A percentile compares a stretch with the other conserved stretches of the same genome.
Evolutionary conservation across 306 rosid species (phyloP).

Genomic region (Quercus variabilis): DNA sequence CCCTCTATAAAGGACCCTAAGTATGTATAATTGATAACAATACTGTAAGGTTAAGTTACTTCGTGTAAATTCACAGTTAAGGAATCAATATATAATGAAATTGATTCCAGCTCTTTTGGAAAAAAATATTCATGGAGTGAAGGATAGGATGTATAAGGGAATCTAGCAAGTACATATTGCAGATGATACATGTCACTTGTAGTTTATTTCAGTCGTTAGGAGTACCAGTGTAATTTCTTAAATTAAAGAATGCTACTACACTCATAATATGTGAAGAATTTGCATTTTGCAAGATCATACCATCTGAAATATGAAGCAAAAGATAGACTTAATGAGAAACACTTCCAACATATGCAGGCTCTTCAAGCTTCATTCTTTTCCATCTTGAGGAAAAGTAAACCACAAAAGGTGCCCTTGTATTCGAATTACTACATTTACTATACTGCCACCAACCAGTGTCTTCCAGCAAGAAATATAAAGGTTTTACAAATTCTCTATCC

Average conservation of each 20-base stretch:
- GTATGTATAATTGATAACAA: neutral
- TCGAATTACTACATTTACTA: neutral
- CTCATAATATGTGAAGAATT: neutral
- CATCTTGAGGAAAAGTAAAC: neutral
- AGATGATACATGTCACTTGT: neutral
- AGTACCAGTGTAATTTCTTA: neutral
- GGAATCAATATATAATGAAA: constrained; percentile 1
- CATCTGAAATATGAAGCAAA: neutral
- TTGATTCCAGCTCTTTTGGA: neutral
- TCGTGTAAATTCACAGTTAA: neutral
- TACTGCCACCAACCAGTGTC: neutral
- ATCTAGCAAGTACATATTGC: neutral
- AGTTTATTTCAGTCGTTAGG: neutral
- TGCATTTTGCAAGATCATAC: neutral
- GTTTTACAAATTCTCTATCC: neutral
- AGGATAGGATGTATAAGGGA: neutral
- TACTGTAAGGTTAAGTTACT: neutral
- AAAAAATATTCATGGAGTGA: neutral
- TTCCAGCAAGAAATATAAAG: neutral
- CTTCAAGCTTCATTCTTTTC: neutral
- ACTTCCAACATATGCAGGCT: neutral
- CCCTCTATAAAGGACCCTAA: neutral
- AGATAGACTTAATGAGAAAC: neutral
- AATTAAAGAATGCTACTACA: neutral
- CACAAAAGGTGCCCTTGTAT: neutral